phyloP scores from a whole-genome alignment of 2,329 filamentous ascomycete genomes.

The Sphaerulina populicola region DNA sequence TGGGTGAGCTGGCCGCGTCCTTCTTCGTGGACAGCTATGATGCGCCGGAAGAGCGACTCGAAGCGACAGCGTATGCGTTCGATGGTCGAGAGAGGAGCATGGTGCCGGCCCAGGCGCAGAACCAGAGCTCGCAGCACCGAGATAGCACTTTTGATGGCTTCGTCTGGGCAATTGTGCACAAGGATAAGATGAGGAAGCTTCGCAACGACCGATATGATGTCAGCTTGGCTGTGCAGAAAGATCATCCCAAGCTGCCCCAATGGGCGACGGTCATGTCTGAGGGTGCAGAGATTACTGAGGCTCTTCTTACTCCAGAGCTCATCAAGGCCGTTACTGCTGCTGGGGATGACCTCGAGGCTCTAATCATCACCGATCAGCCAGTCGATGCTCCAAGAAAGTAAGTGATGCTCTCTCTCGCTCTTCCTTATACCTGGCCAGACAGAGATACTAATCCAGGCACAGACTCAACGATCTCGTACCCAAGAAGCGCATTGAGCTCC shows the following conservation, averaged over 20 bases:
- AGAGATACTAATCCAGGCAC: slow-evolving; percentile 9
- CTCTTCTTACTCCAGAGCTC: slow-evolving; percentile 78
- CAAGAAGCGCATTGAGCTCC: slow-evolving; percentile 79
- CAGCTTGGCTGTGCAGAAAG: slow-evolving; percentile 86
- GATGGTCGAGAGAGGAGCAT: slow-evolving; percentile 81
- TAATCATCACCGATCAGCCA: slow-evolving; percentile 86
- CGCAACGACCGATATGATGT: slow-evolving; percentile 92
- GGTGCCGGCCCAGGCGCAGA: slow-evolving; percentile 53
- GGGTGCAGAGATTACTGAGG: slow-evolving; percentile 86
- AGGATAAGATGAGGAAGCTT: slow-evolving; percentile 81
- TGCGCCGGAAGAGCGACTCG: slow-evolving; percentile 61
- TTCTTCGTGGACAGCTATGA: slow-evolving; percentile 74
- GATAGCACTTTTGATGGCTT: slow-evolving; percentile 74
- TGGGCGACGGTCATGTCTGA: slow-evolving; percentile 97
- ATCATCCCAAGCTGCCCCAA: slow-evolving; percentile 75
- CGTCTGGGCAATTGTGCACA: slow-evolving; percentile 92
- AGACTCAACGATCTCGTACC: slow-evolving; percentile 76
- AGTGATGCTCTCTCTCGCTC: slow-evolving; percentile 32
- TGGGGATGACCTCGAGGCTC: slow-evolving; percentile 72
- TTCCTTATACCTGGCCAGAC: neutral
- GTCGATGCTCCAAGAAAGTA: slow-evolving; percentile 77
- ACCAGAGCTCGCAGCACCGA: slow-evolving; percentile 38
- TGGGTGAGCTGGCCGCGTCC: slow-evolving; percentile 59
- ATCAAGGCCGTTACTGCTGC: slow-evolving; percentile 68
- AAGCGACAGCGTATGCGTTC: slow-evolving; percentile 76